Evolutionary conservation across 139 green algal genomes (phyloP).

Genomic region (Haematococcus sp.): DNA sequence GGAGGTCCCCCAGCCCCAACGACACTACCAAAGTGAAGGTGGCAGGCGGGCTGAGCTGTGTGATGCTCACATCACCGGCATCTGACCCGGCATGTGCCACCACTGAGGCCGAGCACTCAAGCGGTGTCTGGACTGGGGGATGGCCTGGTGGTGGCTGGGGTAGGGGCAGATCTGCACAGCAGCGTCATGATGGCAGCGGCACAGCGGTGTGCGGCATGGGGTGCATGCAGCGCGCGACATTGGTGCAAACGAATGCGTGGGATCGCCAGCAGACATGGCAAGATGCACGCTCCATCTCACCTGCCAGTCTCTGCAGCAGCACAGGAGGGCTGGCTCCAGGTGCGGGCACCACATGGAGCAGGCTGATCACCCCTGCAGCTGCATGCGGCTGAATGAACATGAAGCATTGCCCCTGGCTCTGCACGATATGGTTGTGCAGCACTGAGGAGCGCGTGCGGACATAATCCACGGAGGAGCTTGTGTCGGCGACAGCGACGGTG

Average conservation of each 20-base stretch:
- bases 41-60: no score
- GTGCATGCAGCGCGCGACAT: no score
- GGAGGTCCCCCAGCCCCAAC: conserved; percentile 27
- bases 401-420: conserved; percentile 28
- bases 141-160: no score
- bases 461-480: conserved; percentile 21
- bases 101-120: no score
- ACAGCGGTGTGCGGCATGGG: no score
- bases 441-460: conserved; percentile 32
- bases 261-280: no score
- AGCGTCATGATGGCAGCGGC: not conserved
- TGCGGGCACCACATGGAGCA: conserved; percentile 2
- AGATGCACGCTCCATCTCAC: no score
- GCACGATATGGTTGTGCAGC: conserved; percentile 36
- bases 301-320: conserved; percentile 14
- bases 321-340: not conserved
- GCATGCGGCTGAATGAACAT: conserved; percentile 15
- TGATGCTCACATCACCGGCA: no score
- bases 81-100: no score
- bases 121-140: no score
- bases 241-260: no score
- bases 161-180: not conserved
- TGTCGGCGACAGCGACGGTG: conserved; percentile 1
- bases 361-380: not conserved
- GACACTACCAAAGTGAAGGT: conserved; percentile 19